Conservation (phyloP, 768 basidiomycete species). For the Panaeolus papilionaceus region DNA sequence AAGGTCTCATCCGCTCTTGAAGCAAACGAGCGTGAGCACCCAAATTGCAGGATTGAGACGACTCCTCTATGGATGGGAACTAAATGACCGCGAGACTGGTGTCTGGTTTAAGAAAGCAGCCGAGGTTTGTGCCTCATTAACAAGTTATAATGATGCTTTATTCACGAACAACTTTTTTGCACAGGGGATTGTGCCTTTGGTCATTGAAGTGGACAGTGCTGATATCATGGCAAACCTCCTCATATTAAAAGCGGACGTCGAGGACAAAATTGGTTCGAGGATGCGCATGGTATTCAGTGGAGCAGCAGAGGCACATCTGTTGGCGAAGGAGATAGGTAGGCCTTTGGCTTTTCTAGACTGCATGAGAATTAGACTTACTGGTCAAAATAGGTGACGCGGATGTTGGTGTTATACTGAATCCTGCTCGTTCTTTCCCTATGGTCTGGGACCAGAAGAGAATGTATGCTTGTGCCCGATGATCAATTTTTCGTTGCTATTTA, state of each 20-base stretch:
- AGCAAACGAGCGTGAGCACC: constrained; percentile 61
- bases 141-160: neutral
- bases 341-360: neutral
- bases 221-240: constrained; percentile 78
- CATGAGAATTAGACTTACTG: constrained; percentile 7
- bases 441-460: constrained; percentile 76
- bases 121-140: constrained; percentile 42
- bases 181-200: constrained; percentile 68
- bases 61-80: constrained; percentile 63
- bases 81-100: constrained; percentile 52
- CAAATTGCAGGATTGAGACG: constrained; percentile 68
- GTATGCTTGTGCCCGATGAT: constrained; percentile 42
- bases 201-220: constrained; percentile 70
- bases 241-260: constrained; percentile 71
- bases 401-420: constrained; percentile 57
- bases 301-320: constrained; percentile 65
- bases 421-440: constrained; percentile 71
- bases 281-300: constrained; percentile 70
- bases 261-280: constrained; percentile 57
- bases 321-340: constrained; percentile 71
- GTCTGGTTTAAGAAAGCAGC: constrained; percentile 63
- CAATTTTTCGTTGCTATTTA: neutral
- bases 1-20: constrained; percentile 42
- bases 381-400: constrained; percentile 46
- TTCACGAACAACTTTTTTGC: constrained; percentile 16